Percentiles rank a stretch among this genome's conserved stretches.
These are phyloP conservation scores for Delonix regia DNA, from an alignment of 306 rosid species.

Conservation along the genomic window DNA sequence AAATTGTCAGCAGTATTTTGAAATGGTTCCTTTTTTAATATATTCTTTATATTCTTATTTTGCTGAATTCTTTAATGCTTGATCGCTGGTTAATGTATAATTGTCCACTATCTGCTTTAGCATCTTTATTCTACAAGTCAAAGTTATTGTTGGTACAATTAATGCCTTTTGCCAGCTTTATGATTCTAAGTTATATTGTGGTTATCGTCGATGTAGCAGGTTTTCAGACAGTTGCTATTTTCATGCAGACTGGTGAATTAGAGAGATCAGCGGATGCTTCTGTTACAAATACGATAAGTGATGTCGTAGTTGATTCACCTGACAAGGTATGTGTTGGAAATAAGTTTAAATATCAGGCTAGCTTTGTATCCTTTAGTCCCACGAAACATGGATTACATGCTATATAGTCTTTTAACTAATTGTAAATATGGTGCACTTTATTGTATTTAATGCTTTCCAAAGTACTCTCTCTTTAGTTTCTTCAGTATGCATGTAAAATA, in stretches of 20 bases:
- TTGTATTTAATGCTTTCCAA: no score
- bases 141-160: slow-evolving; percentile 44
- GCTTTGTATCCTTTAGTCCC: not conserved
- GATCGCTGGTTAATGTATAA: slow-evolving; percentile 4
- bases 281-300: slow-evolving; percentile 52
- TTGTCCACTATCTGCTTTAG: slow-evolving; percentile 33
- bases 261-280: slow-evolving; percentile 65
- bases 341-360: not conserved
- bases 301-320: slow-evolving; percentile 79
- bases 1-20: slow-evolving; percentile 29
- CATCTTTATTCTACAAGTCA: slow-evolving; percentile 20
- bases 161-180: slow-evolving; percentile 48
- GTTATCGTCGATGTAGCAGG: slow-evolving; percentile 97
- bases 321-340: slow-evolving; percentile 61
- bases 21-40: slow-evolving; percentile 6
- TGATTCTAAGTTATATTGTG: slow-evolving; percentile 88
- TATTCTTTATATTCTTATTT: not conserved
- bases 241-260: slow-evolving; percentile 95
- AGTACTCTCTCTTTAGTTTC: not conserved
- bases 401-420: not conserved
- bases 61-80: slow-evolving; percentile 7
- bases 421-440: not conserved
- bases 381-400: not conserved
- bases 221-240: slow-evolving; percentile 99
- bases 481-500: slow-evolving; percentile 23